A percentile compares a stretch with the other conserved stretches of the same genome.
Conservation (phyloP, 2,329 filamentous ascomycete genomes). For the Didymella pomorum region DNA sequence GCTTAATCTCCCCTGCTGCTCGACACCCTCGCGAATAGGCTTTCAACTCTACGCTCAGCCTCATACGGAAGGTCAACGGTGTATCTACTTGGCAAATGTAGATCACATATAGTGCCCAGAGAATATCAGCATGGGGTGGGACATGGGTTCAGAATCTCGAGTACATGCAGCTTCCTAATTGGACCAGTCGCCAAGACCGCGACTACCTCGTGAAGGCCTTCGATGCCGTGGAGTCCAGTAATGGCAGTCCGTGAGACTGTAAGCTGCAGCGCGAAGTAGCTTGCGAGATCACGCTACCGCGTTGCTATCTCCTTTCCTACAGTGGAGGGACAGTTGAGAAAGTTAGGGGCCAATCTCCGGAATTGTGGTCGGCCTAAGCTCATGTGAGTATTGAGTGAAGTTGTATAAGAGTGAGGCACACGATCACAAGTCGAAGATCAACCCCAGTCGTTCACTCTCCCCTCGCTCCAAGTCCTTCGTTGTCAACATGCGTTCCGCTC, state of each 20-base stretch:
- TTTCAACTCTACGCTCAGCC: conserved; percentile 14
- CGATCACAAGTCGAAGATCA: conserved; percentile 8
- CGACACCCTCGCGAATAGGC: conserved; percentile 10
- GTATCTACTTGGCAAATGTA: conserved; percentile 20
- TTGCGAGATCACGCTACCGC: conserved; percentile 19
- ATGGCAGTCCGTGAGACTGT: conserved; percentile 12
- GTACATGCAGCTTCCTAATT: conserved; percentile 19
- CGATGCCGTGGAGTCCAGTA: conserved; percentile 14
- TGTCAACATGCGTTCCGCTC: conserved; percentile 41
- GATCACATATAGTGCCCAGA: conserved; percentile 22
- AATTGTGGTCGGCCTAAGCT: conserved; percentile 6
- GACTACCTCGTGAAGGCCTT: conserved; percentile 16
- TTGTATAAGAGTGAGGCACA: conserved; percentile 18
- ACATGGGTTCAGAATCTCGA: conserved; percentile 13
- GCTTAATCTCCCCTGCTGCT: conserved; percentile 18
- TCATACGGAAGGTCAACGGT: conserved; percentile 23
- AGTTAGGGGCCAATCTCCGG: conserved; percentile 14
- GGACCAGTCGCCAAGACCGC: conserved; percentile 14
- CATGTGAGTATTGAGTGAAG: background rate
- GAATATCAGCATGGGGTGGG: conserved; percentile 2
- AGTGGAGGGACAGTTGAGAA: conserved; percentile 2
- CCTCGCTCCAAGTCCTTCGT: conserved; percentile 24
- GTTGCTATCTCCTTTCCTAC: conserved; percentile 11
- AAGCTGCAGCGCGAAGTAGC: conserved; percentile 16
- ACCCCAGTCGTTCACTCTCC: conserved; percentile 24